Evolutionary conservation across 176 grass and related monocot species (phyloP).

Genomic region (Oryza coarctata): DNA sequence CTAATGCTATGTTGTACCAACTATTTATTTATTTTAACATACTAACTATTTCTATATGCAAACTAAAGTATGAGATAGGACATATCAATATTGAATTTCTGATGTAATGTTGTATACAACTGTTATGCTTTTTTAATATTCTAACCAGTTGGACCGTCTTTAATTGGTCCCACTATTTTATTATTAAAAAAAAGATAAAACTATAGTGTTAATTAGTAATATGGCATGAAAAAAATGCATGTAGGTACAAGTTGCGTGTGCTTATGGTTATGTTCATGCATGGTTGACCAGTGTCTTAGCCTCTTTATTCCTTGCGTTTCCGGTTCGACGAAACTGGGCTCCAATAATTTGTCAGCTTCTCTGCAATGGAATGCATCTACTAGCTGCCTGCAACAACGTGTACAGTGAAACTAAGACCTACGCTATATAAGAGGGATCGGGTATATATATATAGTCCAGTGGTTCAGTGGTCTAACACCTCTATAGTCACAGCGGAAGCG

Average conservation of each 20-base stretch:
- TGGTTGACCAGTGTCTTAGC: neutral
- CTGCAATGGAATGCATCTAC: neutral
- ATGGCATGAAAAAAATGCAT: conserved; percentile 12
- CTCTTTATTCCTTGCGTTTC: neutral
- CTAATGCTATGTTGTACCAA: neutral
- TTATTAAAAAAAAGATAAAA: neutral
- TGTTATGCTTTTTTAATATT: neutral
- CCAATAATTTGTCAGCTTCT: neutral
- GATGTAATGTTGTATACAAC: neutral
- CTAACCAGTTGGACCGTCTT: neutral
- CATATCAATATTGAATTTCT: neutral
- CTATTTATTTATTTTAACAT: neutral
- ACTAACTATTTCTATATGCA: neutral
- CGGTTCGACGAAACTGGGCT: neutral
- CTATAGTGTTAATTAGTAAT: neutral
- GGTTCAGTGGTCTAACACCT: too few relatives aligned
- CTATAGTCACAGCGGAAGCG: too few relatives aligned
- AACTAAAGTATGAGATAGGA: neutral
- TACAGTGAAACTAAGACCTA: too few relatives aligned
- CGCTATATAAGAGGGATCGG: rapidly evolving
- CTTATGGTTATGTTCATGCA: neutral
- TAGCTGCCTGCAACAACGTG: too few relatives aligned
- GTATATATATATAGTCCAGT: too few relatives aligned
- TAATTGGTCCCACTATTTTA: neutral
- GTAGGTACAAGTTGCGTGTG: neutral